Base-by-base conservation (phyloP, 306 rosid species). In the barrel medic (Medicago truncatula) region DNA sequence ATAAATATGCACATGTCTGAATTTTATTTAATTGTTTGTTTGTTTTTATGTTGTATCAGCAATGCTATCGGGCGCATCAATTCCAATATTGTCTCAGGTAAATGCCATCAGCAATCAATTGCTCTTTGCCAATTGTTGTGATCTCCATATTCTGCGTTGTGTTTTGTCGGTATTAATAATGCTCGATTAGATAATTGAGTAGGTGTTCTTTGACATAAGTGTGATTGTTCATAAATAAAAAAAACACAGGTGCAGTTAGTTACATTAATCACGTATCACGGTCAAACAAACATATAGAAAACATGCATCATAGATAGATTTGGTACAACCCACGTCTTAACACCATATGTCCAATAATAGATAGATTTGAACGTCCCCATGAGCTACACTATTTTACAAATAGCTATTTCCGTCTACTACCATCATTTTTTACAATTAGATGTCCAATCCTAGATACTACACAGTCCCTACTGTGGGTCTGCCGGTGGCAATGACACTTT, bases 51-150 rank as follows among this genome's bases (percentile, higher is more conserved):
- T 87, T 79, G 67, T 79, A 82, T 62, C 90, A 89, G 95, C 95
- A 84, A 91, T 89, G 83, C 91, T 91, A 40, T 89, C 92, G 50
- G 95, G 95, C 80, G 89, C 95, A 76, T 91, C 97, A 39, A 91
- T 89, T 70, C 97, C 97, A 80, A 78, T 91, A 82, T 85, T 91
- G 84, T 91, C 97, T 71, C 97, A 89, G 92, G 97, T 89, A 67
- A 73, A 77, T 60, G 20, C 46, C 38, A 76, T 18, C 46, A 34
- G 65, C 40, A 12, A 13, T 17, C 71, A 39, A 52, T 40, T 31
- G 21, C 39, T 63, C 50, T 52, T 14, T 58, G 74, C 60, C 49
- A 56, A 76, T 67, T 40, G 31, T 59, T 69, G 3, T 49, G 43
- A 57, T 17, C 12, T 68, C 25, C 50, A 57, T 40, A 28, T 77